These are phyloP conservation scores for Teratosphaeria viscida DNA, from an alignment of 2,329 filamentous ascomycete species.

Conservation along the genomic window DNA sequence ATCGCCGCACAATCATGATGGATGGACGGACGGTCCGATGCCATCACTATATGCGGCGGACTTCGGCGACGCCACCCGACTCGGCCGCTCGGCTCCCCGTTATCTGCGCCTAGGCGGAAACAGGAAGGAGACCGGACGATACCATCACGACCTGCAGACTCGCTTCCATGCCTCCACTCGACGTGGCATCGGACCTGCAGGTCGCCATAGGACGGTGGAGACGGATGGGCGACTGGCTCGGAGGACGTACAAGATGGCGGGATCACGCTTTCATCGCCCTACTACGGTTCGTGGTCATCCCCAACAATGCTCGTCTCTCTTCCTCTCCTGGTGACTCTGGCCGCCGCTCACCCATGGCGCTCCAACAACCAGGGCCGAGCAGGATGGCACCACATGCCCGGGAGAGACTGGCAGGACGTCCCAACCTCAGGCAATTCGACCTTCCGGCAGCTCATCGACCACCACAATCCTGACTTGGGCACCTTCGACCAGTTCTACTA, in stretches of 20 bases:
- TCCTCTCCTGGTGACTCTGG: background rate
- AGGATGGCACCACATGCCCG: constrained; percentile 29
- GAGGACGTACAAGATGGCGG: background rate
- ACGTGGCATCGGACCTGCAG: background rate
- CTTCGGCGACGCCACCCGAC: background rate
- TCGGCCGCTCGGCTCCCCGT: background rate
- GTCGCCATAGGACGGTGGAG: background rate
- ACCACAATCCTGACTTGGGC: constrained; percentile 44
- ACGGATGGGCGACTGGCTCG: background rate
- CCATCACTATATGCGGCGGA: no score
- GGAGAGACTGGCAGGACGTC: background rate
- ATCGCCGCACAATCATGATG: no score
- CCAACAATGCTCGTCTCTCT: background rate
- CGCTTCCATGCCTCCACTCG: background rate
- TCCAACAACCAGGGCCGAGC: background rate
- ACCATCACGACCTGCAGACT: background rate
- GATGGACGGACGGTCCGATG: no score
- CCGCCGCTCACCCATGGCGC: background rate
- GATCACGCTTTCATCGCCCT: background rate
- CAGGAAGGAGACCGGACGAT: background rate
- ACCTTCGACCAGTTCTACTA: constrained; percentile 47
- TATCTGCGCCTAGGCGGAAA: background rate
- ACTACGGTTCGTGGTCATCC: background rate
- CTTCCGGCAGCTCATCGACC: constrained; percentile 46
- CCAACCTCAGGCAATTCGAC: background rate